phyloP scores from a whole-genome alignment of 192 early-diverging fungal genomes.

The Oehlia diaphana region DNA sequence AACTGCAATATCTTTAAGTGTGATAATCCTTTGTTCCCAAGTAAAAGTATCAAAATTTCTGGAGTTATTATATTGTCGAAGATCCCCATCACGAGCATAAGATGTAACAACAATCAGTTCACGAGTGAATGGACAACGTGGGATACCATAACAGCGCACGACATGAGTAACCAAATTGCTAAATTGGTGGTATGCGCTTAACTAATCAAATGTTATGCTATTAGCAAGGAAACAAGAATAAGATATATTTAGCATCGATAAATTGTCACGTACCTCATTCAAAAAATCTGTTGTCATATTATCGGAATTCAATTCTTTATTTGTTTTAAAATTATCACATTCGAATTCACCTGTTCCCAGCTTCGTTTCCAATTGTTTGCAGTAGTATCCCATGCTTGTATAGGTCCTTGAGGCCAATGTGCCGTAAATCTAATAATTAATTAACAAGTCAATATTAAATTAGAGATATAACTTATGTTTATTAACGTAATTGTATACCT shows the following conservation, averaged over 20 bases:
- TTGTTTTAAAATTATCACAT: background rate
- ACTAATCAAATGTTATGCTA: background rate
- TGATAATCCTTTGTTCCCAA: background rate
- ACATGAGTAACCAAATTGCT: background rate
- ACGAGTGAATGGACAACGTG: background rate
- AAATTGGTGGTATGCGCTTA: slow-evolving; percentile 7
- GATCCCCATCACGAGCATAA: slow-evolving; percentile 10
- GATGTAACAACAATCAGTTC: background rate
- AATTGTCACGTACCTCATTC: background rate
- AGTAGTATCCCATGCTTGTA: background rate
- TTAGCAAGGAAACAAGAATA: background rate
- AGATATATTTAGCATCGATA: background rate
- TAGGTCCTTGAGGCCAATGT: background rate
- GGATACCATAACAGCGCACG: background rate
- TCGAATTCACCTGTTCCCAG: background rate
- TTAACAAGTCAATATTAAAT: background rate
- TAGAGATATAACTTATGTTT: background rate
- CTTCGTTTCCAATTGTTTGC: background rate
- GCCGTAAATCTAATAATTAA: background rate
- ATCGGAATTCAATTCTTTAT: slow-evolving; percentile 12
- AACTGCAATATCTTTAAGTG: slow-evolving; percentile 4
- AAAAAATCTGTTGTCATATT: background rate
- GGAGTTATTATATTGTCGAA: background rate
- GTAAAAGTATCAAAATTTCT: slow-evolving; percentile 3
- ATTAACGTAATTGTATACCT: background rate